A percentile compares a stretch with the other conserved stretches of the same genome.
Evolutionary conservation across 306 rosid genomes (phyloP).

Genomic region (Vicia villosa): DNA sequence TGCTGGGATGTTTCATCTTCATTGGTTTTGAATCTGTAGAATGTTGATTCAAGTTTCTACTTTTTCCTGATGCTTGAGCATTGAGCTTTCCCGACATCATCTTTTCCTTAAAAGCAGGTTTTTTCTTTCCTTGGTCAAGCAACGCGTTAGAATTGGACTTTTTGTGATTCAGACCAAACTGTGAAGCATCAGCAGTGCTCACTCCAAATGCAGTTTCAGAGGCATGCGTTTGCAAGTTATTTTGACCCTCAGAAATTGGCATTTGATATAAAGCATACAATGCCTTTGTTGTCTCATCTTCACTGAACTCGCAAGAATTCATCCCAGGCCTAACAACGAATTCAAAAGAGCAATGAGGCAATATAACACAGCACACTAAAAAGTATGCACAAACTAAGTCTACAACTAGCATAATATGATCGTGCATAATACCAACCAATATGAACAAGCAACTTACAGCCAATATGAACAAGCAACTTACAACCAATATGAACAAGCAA

Average conservation of each 20-base stretch:
- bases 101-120: constrained; percentile 46
- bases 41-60: constrained; percentile 50
- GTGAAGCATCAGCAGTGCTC: constrained; percentile 39
- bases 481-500: constrained; percentile 44
- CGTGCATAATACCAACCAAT: constrained; percentile 28
- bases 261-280: constrained; percentile 55
- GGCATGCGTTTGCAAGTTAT: constrained; percentile 44
- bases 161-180: constrained; percentile 41
- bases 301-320: constrained; percentile 71
- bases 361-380: constrained; percentile 15
- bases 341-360: constrained; percentile 40
- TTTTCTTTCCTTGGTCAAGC: constrained; percentile 54
- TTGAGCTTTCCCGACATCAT: constrained; percentile 43
- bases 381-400: neutral
- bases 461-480: constrained; percentile 48
- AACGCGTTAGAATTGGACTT: constrained; percentile 40
- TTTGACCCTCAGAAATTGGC: constrained; percentile 54
- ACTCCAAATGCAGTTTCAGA: constrained; percentile 46
- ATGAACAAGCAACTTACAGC: constrained; percentile 79
- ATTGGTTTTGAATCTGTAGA: constrained; percentile 41
- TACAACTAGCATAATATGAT: constrained; percentile 23
- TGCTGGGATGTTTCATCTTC: constrained; percentile 46
- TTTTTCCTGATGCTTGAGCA: constrained; percentile 48
- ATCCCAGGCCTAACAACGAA: constrained; percentile 67
- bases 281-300: constrained; percentile 71